A percentile compares a stretch with the other conserved stretches of the same genome.
Conservation (phyloP, 2,329 filamentous ascomycete species). For the Cadophora malorum region DNA sequence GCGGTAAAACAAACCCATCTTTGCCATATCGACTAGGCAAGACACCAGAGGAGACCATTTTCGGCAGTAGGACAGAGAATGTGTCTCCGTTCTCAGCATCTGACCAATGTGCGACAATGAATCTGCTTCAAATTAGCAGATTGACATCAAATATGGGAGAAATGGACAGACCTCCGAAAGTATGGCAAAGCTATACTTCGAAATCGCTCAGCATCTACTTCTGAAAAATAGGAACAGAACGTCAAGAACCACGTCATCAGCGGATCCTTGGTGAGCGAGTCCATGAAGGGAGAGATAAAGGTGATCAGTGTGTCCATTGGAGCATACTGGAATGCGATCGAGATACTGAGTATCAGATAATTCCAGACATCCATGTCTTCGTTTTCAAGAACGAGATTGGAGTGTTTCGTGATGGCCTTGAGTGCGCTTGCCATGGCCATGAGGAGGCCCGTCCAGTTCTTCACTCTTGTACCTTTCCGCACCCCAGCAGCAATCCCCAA, state of each 20-base stretch:
- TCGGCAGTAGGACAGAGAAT: constrained; percentile 71
- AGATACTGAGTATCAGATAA: constrained; percentile 60
- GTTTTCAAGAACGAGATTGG: constrained; percentile 37
- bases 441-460: constrained; percentile 72
- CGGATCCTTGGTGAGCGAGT: constrained; percentile 67
- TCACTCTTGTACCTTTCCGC: constrained; percentile 78
- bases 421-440: constrained; percentile 61
- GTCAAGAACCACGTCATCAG: constrained; percentile 78
- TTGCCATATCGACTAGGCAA: constrained; percentile 60
- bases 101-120: constrained; percentile 77
- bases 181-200: constrained; percentile 77
- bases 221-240: constrained; percentile 83
- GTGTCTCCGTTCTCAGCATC: constrained; percentile 69
- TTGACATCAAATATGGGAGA: neutral
- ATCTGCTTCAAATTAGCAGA: constrained; percentile 55
- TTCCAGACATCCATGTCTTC: constrained; percentile 59
- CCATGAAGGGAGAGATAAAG: constrained; percentile 68
- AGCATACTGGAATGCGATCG: constrained; percentile 76
- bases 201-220: constrained; percentile 77
- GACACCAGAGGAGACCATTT: constrained; percentile 62
- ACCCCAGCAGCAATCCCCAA: constrained; percentile 77
- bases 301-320: constrained; percentile 81
- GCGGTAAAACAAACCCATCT: constrained; percentile 63
- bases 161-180: constrained; percentile 70
- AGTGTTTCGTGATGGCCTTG: constrained; percentile 52